Percentiles rank a stretch among this genome's conserved stretches.
Evolutionary conservation across 495 filamentous ascomycete species (phyloP).

Genomic region (Hyaloscypha variabilis): DNA sequence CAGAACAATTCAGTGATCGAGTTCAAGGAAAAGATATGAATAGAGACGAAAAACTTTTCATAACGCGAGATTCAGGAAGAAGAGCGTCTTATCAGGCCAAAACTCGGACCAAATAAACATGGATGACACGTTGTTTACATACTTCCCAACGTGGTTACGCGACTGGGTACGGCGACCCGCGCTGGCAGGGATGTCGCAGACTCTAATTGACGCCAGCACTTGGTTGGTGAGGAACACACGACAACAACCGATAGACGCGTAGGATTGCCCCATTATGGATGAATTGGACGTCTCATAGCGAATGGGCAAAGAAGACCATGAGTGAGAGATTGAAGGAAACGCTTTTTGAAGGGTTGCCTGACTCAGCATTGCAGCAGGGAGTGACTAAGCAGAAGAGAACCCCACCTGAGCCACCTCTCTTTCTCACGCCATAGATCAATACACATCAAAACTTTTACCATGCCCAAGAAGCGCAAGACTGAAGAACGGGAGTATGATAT

Average conservation of each 20-base stretch:
- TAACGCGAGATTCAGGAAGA: constrained; percentile 2
- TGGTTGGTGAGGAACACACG: constrained; percentile 12
- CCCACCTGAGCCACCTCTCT: too few relatives aligned
- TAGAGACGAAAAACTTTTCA: not conserved
- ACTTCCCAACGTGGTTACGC: constrained; percentile 9
- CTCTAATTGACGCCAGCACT: not conserved
- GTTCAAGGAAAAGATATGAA: not conserved
- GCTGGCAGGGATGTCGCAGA: constrained; percentile 6
- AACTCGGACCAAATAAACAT: constrained; percentile 15
- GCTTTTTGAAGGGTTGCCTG: too few relatives aligned
- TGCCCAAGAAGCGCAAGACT: constrained; percentile 32
- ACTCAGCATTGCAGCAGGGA: too few relatives aligned
- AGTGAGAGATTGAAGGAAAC: too few relatives aligned
- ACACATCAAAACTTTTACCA: too few relatives aligned
- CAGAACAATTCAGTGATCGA: not conserved
- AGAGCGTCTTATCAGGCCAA: not conserved
- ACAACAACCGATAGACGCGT: not conserved
- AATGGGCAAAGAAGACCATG: not conserved
- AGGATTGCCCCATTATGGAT: not conserved
- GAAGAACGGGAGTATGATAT: constrained; percentile 22
- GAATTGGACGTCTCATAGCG: not conserved
- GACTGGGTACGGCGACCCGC: constrained; percentile 12
- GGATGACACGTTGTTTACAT: constrained; percentile 14
- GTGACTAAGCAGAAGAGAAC: too few relatives aligned
- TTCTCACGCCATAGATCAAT: too few relatives aligned